Percentiles rank a stretch among this genome's conserved stretches.
These are phyloP conservation scores for Trichocladium antarcticum DNA, from an alignment of 495 filamentous ascomycete genomes.

Conservation along the genomic window DNA sequence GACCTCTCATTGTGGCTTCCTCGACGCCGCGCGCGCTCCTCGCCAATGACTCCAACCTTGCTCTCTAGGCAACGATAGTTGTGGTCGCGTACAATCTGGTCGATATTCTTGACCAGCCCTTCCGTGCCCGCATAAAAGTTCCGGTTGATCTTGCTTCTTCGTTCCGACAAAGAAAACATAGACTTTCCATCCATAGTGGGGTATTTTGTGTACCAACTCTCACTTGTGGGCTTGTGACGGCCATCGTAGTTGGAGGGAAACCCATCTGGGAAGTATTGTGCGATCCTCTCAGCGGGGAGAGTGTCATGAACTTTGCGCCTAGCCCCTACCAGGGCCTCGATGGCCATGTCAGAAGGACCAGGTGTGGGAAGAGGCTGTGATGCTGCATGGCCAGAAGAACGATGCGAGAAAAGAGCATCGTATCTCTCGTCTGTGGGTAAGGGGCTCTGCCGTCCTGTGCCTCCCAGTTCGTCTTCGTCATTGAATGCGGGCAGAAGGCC, in stretches of 20 bases:
- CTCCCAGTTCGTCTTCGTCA: background rate
- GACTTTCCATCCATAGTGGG: background rate
- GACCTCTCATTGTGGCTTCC: constrained; percentile 4
- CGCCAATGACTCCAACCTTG: constrained; percentile 23
- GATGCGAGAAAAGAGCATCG: background rate
- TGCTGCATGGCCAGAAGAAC: background rate
- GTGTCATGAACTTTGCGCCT: constrained; percentile 14
- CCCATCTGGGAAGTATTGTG: constrained; percentile 10
- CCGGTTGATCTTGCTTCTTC: constrained; percentile 13
- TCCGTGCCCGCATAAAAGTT: constrained; percentile 27
- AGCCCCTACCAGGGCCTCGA: background rate
- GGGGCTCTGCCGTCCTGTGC: background rate
- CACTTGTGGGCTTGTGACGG: background rate
- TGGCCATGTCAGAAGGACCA: background rate
- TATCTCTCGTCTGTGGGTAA: background rate
- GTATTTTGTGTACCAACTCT: constrained; percentile 8
- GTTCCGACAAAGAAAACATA: background rate
- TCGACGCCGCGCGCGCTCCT: constrained; percentile 12
- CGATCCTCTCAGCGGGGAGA: constrained; percentile 14
- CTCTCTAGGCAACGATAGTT: constrained; percentile 13
- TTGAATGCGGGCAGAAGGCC: background rate
- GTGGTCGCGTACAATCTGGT: constrained; percentile 17
- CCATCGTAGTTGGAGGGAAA: constrained; percentile 15
- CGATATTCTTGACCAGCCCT: constrained; percentile 18
- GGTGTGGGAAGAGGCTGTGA: background rate